phyloP scores from a whole-genome alignment of 148 eudicot species.

The Rhododendron simsii region DNA sequence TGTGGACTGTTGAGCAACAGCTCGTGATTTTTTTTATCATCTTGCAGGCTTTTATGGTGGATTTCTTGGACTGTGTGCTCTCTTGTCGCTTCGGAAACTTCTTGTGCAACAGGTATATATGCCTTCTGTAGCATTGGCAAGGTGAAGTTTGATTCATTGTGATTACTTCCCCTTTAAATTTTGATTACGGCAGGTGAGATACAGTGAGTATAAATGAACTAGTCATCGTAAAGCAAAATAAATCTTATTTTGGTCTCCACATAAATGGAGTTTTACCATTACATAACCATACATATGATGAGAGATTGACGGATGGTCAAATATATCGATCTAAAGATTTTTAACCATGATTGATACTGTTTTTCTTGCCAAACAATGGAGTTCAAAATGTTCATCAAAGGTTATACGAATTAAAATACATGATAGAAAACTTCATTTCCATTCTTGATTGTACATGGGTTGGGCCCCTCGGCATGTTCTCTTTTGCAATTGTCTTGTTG shows the following conservation, averaged over 20 bases:
- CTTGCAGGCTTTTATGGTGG: conserved; percentile 76
- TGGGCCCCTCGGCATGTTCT: not conserved
- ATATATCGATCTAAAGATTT: not conserved
- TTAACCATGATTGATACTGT: not conserved
- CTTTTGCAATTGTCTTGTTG: not conserved
- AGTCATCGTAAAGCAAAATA: not conserved
- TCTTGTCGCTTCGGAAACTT: conserved; percentile 97
- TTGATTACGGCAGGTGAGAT: not conserved
- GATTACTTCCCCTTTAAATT: not conserved
- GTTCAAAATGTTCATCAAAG: not conserved
- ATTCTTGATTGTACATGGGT: not conserved
- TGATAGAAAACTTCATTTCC: not conserved
- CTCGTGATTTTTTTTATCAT: not conserved
- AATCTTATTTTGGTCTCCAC: not conserved
- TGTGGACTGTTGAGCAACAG: conserved; percentile 1
- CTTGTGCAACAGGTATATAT: conserved; percentile 81
- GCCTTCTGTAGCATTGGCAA: not conserved
- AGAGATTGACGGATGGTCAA: not conserved
- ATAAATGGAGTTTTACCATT: not conserved
- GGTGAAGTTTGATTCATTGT: not conserved
- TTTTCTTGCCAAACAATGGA: not conserved
- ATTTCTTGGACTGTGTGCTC: conserved; percentile 76
- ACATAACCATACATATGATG: not conserved
- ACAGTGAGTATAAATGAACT: not conserved
- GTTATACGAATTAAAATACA: not conserved